Conservation (phyloP, 768 basidiomycete genomes). For the Dioszegia aurantiaca region DNA sequence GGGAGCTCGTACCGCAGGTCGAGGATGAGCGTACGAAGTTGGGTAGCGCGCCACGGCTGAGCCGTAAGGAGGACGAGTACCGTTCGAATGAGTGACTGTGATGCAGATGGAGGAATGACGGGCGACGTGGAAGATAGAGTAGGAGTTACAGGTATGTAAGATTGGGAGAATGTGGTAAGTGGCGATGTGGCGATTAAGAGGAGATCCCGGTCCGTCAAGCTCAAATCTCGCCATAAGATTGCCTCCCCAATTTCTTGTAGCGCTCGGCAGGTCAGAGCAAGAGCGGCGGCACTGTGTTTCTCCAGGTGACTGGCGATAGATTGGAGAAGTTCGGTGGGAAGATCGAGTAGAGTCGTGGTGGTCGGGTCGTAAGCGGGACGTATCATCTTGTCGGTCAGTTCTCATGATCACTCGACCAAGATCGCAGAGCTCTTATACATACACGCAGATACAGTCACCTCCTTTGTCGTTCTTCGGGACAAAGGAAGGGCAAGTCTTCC, state of each 20-base stretch:
- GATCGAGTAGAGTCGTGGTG: neutral
- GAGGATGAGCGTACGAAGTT: neutral
- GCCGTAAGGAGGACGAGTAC: neutral
- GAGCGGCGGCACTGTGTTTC: slow-evolving; percentile 2
- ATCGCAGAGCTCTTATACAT: neutral
- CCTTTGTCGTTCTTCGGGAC: neutral
- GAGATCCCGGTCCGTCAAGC: slow-evolving; percentile 7
- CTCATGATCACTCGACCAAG: no score
- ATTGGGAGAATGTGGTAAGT: no score
- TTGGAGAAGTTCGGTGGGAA: slow-evolving; percentile 15
- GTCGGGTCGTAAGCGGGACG: no score
- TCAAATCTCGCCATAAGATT: slow-evolving; percentile 12
- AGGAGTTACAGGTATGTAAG: neutral
- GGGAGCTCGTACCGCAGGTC: slow-evolving; percentile 13
- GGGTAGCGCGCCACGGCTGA: slow-evolving; percentile 9
- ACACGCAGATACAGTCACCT: neutral
- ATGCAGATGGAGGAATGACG: neutral
- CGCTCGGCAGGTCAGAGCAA: slow-evolving; percentile 14
- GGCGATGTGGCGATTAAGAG: neutral
- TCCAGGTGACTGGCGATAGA: slow-evolving; percentile 18
- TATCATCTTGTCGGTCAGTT: no score
- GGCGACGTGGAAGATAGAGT: neutral
- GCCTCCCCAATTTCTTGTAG: slow-evolving; percentile 16
- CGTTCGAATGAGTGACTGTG: neutral
- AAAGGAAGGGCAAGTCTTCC: neutral